Conservation (phyloP, 106 monocot genomes). For the Dioscorea alata region DNA sequence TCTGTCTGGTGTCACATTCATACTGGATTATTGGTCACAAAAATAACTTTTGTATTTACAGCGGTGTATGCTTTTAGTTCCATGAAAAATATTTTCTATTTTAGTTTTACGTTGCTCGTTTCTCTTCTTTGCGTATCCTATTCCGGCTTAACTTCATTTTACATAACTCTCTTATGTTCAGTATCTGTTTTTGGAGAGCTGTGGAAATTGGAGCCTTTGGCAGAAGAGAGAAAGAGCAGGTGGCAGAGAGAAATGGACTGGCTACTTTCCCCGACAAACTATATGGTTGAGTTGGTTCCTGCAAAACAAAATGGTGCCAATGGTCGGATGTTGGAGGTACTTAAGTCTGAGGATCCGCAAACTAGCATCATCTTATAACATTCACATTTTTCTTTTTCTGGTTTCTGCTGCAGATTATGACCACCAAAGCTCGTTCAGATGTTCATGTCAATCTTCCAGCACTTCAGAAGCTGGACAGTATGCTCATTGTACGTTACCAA, state of each 20-base stretch:
- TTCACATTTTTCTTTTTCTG: not conserved
- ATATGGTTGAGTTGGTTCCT: conserved; percentile 96
- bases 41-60: not conserved
- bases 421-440: conserved; percentile 78
- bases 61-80: not conserved
- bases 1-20: too few relatives aligned
- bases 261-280: conserved; percentile 83
- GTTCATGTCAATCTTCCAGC: conserved; percentile 80
- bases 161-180: conserved; percentile 7
- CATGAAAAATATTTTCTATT: too few relatives aligned
- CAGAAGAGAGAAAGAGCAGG: conserved; percentile 69
- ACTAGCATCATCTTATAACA: not conserved
- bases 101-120: too few relatives aligned
- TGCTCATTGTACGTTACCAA: conserved; percentile 66
- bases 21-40: not conserved
- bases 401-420: conserved; percentile 75
- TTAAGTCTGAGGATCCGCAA: not conserved
- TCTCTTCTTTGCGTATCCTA: too few relatives aligned
- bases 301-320: conserved; percentile 69
- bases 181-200: conserved; percentile 77
- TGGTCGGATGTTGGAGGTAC: conserved; percentile 77
- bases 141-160: not conserved
- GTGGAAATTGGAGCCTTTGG: conserved; percentile 88
- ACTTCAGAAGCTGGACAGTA: conserved; percentile 86
- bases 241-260: conserved; percentile 94